A percentile compares a stretch with the other conserved stretches of the same genome.
phyloP scores from a whole-genome alignment of 805 yeast genomes.

The Ogataea paraovalis region DNA sequence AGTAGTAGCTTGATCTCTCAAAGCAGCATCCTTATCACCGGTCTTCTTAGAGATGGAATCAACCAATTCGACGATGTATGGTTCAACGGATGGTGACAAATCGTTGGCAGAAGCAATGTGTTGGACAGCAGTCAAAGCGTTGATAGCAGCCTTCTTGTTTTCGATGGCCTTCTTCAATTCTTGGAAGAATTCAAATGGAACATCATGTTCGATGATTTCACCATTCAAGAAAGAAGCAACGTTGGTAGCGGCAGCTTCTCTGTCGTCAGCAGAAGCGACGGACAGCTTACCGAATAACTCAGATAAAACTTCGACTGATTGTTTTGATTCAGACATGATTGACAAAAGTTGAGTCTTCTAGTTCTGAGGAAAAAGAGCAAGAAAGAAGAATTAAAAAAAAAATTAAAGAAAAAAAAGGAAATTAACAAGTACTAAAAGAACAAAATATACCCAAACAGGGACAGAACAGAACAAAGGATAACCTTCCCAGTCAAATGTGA shows the following conservation, averaged over 20 bases:
- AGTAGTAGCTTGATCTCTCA: slow-evolving; percentile 66
- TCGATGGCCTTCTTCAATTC: slow-evolving; percentile 71
- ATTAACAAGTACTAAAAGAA: not conserved
- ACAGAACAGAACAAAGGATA: not conserved
- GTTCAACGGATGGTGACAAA: slow-evolving; percentile 92
- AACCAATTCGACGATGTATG: slow-evolving; percentile 79
- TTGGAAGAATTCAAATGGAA: slow-evolving; percentile 82
- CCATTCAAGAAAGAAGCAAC: slow-evolving; percentile 94
- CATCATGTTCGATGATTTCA: slow-evolving; percentile 97
- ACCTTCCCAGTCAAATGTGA: not conserved
- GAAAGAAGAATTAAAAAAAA: not conserved
- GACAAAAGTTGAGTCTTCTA: not conserved
- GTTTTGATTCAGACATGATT: slow-evolving; percentile 45
- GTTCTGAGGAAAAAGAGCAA: not conserved
- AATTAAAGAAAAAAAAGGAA: not conserved
- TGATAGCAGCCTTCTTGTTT: slow-evolving; percentile 78
- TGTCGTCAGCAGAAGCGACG: slow-evolving; percentile 81
- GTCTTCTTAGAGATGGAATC: slow-evolving; percentile 67
- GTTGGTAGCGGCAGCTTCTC: slow-evolving; percentile 81
- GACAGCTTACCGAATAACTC: slow-evolving; percentile 91
- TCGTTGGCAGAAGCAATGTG: slow-evolving; percentile 80
- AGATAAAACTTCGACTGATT: slow-evolving; percentile 76
- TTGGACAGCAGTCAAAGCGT: slow-evolving; percentile 77
- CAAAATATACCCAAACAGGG: not conserved
- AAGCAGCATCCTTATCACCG: slow-evolving; percentile 85